Evolutionary conservation across 306 rosid genomes (phyloP).

Genomic region (Sicyos edulis): DNA sequence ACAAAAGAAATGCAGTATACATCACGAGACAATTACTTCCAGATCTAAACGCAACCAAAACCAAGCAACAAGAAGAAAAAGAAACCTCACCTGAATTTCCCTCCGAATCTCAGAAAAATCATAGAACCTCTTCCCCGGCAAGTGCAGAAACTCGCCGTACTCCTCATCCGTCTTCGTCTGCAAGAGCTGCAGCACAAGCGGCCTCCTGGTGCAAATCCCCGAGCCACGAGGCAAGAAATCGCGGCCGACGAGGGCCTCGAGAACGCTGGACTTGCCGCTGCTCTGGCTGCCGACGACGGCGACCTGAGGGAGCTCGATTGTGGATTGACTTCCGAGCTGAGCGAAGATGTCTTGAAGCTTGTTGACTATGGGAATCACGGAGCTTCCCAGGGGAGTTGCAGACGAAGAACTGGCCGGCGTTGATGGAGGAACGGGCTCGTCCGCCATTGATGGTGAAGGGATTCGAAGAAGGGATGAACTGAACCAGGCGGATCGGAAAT

Average conservation of each 20-base stretch:
- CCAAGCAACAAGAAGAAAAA: neutral
- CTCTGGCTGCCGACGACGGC: slow-evolving; percentile 40
- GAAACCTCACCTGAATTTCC: slow-evolving; percentile 31
- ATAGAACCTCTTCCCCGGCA: slow-evolving; percentile 33
- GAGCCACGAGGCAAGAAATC: slow-evolving; percentile 38
- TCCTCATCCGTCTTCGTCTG: slow-evolving; percentile 21
- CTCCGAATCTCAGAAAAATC: slow-evolving; percentile 30
- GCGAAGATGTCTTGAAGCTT: slow-evolving; percentile 35
- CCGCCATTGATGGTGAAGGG: slow-evolving; percentile 18
- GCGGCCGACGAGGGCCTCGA: slow-evolving; percentile 38
- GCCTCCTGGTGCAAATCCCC: slow-evolving; percentile 35
- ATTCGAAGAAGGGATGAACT: neutral
- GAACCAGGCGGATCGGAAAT: neutral
- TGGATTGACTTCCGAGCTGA: slow-evolving; percentile 19
- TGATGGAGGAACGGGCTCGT: slow-evolving; percentile 22
- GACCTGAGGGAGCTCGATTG: slow-evolving; percentile 33
- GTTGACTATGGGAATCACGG: slow-evolving; percentile 30
- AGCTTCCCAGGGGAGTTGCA: slow-evolving; percentile 20
- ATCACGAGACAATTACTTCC: neutral
- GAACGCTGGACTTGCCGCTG: slow-evolving; percentile 38
- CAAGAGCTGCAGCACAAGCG: slow-evolving; percentile 36
- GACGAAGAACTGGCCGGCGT: slow-evolving; percentile 15
- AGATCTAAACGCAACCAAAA: slow-evolving; percentile 14
- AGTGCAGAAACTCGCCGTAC: slow-evolving; percentile 36
- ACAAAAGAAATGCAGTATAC: too few relatives aligned